A percentile compares a stretch with the other conserved stretches of the same genome.
Conservation (phyloP, 768 basidiomycete species). For the Clavulina sp. region DNA sequence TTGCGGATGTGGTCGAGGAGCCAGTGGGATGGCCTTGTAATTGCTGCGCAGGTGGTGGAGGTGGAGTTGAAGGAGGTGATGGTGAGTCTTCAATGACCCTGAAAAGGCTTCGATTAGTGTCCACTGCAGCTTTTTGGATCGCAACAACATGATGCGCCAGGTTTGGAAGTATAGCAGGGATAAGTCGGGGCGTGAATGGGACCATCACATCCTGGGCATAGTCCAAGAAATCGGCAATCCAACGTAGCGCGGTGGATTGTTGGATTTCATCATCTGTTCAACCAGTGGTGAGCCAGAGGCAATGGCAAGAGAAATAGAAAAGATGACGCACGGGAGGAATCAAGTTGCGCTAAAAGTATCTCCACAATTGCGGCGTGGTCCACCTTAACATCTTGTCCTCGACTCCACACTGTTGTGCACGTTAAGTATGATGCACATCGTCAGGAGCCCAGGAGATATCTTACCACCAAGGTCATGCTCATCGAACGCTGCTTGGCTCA, state of each 20-base stretch:
- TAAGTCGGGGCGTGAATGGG: constrained; percentile 82
- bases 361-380: constrained; percentile 87
- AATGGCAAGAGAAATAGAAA: not conserved
- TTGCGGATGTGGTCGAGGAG: no score
- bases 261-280: constrained; percentile 90
- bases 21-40: no score
- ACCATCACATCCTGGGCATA: constrained; percentile 87
- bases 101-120: constrained; percentile 72
- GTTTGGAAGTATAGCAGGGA: constrained; percentile 85
- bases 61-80: constrained; percentile 30
- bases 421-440: not conserved
- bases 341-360: constrained; percentile 76
- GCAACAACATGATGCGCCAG: constrained; percentile 79
- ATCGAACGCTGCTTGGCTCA: not conserved
- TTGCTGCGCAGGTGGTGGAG: not conserved
- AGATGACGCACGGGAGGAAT: constrained; percentile 50
- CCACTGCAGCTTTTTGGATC: constrained; percentile 73
- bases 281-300: no score
- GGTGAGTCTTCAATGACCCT: constrained; percentile 77
- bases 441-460: not conserved
- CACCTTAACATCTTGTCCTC: constrained; percentile 84
- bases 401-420: constrained; percentile 62
- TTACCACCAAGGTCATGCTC: not conserved
- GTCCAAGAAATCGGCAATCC: constrained; percentile 79
- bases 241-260: constrained; percentile 81